Evolutionary conservation across 345 rosid genomes (phyloP).

Genomic region (Heritiera littoralis): DNA sequence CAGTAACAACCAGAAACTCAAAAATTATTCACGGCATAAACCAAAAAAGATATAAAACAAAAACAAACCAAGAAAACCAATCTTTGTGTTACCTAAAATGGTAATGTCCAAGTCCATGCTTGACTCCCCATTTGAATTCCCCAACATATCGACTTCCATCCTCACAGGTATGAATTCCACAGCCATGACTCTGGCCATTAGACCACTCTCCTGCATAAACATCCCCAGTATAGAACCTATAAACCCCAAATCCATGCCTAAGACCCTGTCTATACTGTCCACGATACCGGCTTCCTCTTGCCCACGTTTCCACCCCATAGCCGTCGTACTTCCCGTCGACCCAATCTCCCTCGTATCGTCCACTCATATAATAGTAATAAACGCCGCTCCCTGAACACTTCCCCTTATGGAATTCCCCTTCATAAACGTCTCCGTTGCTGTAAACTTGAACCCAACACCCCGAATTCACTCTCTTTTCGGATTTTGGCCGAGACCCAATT

Average conservation of each 20-base stretch:
- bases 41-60: background rate
- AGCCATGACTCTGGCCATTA: constrained; percentile 94
- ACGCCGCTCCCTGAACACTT: constrained; percentile 90
- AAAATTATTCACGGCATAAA: no score
- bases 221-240: constrained; percentile 91
- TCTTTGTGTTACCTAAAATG: constrained; percentile 69
- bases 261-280: constrained; percentile 90
- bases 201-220: constrained; percentile 98
- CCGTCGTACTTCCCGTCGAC: constrained; percentile 92
- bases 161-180: constrained; percentile 93
- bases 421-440: constrained; percentile 88
- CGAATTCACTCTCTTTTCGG: constrained; percentile 65
- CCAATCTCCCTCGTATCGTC: constrained; percentile 93
- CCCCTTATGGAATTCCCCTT: constrained; percentile 88
- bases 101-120: constrained; percentile 94
- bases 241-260: constrained; percentile 83
- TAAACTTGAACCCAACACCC: constrained; percentile 90
- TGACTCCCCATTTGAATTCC: constrained; percentile 94
- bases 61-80: no score
- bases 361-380: constrained; percentile 89
- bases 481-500: constrained; percentile 69
- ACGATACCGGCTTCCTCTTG: constrained; percentile 85
- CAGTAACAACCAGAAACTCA: background rate
- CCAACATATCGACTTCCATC: constrained; percentile 95
- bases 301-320: constrained; percentile 94